These are phyloP conservation scores for Globisporangium spiculum DNA, from an alignment of 352 stramenopile species.

Conservation along the genomic window DNA sequence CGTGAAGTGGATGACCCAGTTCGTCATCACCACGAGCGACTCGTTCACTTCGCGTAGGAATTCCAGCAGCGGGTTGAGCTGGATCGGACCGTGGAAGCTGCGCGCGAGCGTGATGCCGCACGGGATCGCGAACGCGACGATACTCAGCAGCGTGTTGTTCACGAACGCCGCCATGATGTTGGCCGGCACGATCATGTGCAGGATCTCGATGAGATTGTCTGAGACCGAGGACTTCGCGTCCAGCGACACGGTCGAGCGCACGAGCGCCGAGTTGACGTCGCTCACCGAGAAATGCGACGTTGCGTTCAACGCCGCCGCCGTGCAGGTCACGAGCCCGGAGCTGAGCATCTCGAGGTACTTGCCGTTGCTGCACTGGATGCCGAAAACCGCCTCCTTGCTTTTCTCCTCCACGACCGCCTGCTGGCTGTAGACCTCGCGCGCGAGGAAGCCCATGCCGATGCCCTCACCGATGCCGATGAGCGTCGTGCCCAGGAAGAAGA, in stretches of 20 bases:
- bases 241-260: constrained; percentile 38
- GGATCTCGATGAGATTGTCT: constrained; percentile 59
- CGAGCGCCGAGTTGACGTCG: constrained; percentile 57
- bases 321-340: constrained; percentile 60
- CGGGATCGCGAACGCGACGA: constrained; percentile 70
- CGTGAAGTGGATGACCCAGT: constrained; percentile 73
- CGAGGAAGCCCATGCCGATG: constrained; percentile 50
- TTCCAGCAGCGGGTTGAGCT: constrained; percentile 75
- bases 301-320: constrained; percentile 27
- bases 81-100: constrained; percentile 67
- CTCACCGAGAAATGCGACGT: constrained; percentile 53
- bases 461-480: constrained; percentile 48
- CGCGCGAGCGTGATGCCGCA: constrained; percentile 58
- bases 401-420: constrained; percentile 21
- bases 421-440: constrained; percentile 41
- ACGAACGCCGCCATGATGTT: constrained; percentile 79
- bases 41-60: constrained; percentile 80
- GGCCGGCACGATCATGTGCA: constrained; percentile 57
- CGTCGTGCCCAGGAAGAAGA: constrained; percentile 47
- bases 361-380: constrained; percentile 71
- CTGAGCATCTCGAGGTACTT: constrained; percentile 55
- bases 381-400: constrained; percentile 52
- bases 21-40: constrained; percentile 71
- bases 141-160: constrained; percentile 57
- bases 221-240: constrained; percentile 45